phyloP scores from a whole-genome alignment of 345 rosid species.

The Citrus reticulata region DNA sequence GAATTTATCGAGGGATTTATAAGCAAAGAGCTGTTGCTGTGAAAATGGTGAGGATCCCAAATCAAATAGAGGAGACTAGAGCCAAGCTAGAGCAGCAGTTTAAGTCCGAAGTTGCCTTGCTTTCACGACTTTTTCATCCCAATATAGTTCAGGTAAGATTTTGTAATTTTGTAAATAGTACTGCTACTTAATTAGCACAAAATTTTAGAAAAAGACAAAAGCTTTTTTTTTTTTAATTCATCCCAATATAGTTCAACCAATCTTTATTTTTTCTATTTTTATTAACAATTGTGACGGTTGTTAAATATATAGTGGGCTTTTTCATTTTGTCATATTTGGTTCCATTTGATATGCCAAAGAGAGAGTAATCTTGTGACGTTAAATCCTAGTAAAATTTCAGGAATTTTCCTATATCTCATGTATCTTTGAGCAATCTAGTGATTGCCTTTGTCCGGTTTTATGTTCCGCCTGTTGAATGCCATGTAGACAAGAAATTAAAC shows the following conservation, averaged over 20 bases:
- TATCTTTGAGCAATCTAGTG: neutral
- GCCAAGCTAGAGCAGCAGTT: conserved; percentile 88
- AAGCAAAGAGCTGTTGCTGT: conserved; percentile 98
- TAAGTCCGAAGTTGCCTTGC: conserved; percentile 91
- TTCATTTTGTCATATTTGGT: neutral
- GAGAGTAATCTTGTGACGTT: neutral
- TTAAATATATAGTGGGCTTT: neutral
- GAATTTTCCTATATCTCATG: neutral
- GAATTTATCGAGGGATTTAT: conserved; percentile 94
- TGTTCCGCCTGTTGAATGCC: neutral
- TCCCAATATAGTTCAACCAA: too few relatives aligned
- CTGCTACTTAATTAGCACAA: neutral
- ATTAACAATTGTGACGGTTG: neutral
- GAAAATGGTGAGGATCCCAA: conserved; percentile 96
- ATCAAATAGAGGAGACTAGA: conserved; percentile 76
- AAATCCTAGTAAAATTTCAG: neutral
- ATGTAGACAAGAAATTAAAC: neutral
- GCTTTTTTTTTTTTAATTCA: neutral
- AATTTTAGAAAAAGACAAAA: neutral
- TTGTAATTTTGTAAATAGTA: neutral
- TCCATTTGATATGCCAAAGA: neutral
- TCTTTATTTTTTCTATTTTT: neutral
- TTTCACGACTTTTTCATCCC: conserved; percentile 93
- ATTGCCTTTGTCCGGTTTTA: neutral
- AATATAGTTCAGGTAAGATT: conserved; percentile 66